These are phyloP conservation scores for Hyparrhenia diplandra DNA, from an alignment of 176 grass and related monocot genomes.

Conservation along the genomic window DNA sequence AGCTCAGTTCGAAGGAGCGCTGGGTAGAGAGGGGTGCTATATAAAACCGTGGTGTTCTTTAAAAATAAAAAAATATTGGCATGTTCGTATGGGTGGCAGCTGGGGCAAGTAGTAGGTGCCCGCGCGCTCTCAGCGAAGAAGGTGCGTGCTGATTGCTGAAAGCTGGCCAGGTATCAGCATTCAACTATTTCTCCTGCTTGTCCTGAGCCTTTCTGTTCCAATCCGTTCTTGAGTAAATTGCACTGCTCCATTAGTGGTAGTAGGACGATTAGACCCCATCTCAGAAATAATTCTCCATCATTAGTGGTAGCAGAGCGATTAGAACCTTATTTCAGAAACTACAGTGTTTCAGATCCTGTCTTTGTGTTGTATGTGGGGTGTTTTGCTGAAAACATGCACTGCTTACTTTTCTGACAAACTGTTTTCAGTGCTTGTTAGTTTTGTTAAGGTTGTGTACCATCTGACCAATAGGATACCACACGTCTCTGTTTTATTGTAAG, in stretches of 20 bases:
- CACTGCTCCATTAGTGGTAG: slow-evolving; percentile 35
- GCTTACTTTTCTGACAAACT: background rate
- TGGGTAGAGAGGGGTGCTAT: slow-evolving; percentile 18
- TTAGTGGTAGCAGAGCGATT: background rate
- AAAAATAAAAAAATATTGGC: background rate
- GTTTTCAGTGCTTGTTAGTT: background rate
- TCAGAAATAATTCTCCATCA: background rate
- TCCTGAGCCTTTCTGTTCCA: slow-evolving; percentile 7
- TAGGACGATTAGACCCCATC: slow-evolving; percentile 17
- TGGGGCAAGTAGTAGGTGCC: slow-evolving; percentile 37
- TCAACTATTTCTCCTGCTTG: slow-evolving; percentile 10
- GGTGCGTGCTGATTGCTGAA: slow-evolving; percentile 29
- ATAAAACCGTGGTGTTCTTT: slow-evolving; percentile 34
- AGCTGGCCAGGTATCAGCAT: too few species aligned
- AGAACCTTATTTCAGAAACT: background rate
- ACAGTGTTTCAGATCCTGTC: background rate
- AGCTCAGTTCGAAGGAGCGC: slow-evolving; percentile 12
- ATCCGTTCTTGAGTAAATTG: slow-evolving; percentile 40
- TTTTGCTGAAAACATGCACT: background rate
- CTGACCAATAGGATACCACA: background rate
- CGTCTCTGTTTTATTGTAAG: background rate
- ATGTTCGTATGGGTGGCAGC: slow-evolving; percentile 38
- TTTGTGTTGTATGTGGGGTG: background rate
- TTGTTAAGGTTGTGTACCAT: background rate
- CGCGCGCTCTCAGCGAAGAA: slow-evolving; percentile 30